These are phyloP conservation scores for Alopecurus myosuroides DNA, from an alignment of 176 grass and related monocot genomes.

Conservation along the genomic window DNA sequence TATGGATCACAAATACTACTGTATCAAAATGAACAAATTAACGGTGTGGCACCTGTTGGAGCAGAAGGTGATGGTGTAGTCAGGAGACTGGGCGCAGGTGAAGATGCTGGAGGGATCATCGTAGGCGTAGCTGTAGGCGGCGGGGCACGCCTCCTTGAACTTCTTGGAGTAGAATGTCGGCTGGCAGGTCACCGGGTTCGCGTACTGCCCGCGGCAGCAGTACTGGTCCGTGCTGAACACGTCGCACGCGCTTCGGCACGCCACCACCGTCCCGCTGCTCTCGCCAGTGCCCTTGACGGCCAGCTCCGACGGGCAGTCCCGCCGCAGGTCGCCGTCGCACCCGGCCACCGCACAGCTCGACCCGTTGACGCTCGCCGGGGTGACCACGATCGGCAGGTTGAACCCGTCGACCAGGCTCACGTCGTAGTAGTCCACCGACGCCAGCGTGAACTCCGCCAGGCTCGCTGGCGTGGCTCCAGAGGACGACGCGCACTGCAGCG, in stretches of 20 bases:
- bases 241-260: conserved; percentile 83
- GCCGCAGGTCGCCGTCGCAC: conserved; percentile 58
- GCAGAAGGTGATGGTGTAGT: conserved; percentile 79
- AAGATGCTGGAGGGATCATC: conserved; percentile 76
- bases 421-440: conserved; percentile 40
- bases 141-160: conserved; percentile 71
- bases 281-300: conserved; percentile 25
- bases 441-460: conserved; percentile 86
- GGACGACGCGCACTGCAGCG: conserved; percentile 46
- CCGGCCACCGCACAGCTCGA: conserved; percentile 59
- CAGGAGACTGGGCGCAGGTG: conserved; percentile 46
- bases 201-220: conserved; percentile 55
- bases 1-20: too few species aligned
- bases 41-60: conserved; percentile 25
- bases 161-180: conserved; percentile 68
- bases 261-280: conserved; percentile 48
- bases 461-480: conserved; percentile 55
- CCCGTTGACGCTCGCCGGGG: neutral
- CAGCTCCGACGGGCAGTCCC: conserved; percentile 60
- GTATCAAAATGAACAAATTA: neutral
- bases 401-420: conserved; percentile 83
- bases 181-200: conserved; percentile 49
- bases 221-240: conserved; percentile 87
- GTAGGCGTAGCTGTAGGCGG: conserved; percentile 85
- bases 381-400: conserved; percentile 55